phyloP scores from a whole-genome alignment of 257 asterid genomes.

The Mitragyna speciosa region DNA sequence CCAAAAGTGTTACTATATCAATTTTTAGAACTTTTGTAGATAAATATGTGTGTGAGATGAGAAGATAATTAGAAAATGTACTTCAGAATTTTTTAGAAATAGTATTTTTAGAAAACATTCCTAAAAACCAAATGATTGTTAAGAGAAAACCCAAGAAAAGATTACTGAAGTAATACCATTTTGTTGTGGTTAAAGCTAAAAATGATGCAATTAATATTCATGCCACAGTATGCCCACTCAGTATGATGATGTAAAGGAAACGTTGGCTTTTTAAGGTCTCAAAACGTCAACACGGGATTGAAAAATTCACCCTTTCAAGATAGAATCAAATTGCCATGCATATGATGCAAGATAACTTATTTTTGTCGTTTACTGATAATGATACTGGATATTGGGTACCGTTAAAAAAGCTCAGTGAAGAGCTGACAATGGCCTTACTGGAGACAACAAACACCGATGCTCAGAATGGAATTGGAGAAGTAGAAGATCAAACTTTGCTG shows the following conservation, averaged over 20 bases:
- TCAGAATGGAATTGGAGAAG: constrained; percentile 31
- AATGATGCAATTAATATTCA: constrained; percentile 1
- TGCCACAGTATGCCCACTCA: constrained; percentile 21
- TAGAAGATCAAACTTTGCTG: constrained; percentile 34
- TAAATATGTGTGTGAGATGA: too few species aligned
- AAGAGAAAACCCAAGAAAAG: neutral
- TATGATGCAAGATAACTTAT: constrained; percentile 13
- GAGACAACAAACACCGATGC: constrained; percentile 48
- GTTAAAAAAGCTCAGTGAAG: constrained; percentile 87
- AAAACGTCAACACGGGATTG: constrained; percentile 22
- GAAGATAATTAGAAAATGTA: too few species aligned
- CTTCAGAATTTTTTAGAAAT: too few species aligned
- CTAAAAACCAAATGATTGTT: too few species aligned
- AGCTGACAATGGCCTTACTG: constrained; percentile 71
- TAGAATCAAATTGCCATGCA: neutral
- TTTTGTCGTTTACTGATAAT: constrained; percentile 16
- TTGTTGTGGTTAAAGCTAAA: constrained; percentile 7
- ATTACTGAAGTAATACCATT: neutral
- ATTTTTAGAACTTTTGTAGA: too few species aligned
- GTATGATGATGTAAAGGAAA: constrained; percentile 19
- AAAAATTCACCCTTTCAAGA: constrained; percentile 3
- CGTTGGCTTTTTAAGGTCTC: constrained; percentile 25
- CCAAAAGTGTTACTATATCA: too few species aligned
- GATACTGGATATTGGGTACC: constrained; percentile 15
- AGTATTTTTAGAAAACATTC: too few species aligned